phyloP scores from a whole-genome alignment of 2,329 filamentous ascomycete genomes.

The Paraphoma chrysanthemicola region DNA sequence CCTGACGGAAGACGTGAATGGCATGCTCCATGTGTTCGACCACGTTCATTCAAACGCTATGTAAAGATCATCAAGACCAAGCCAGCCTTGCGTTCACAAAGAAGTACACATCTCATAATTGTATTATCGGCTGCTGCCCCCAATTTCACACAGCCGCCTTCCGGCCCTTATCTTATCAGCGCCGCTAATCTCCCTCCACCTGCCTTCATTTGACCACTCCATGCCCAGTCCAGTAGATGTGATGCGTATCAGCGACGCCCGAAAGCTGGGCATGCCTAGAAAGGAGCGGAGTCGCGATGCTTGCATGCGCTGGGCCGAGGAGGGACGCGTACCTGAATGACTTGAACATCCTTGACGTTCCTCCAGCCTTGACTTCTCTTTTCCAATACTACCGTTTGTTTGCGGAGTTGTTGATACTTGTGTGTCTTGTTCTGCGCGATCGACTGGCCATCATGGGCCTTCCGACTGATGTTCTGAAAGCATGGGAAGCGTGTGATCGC shows the following conservation, averaged over 20 bases:
- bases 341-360: slow-evolving; percentile 10
- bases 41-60: too few relatives aligned
- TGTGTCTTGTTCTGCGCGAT: neutral
- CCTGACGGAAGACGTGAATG: too few relatives aligned
- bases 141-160: neutral
- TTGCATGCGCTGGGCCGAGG: slow-evolving; percentile 11
- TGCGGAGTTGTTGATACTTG: neutral
- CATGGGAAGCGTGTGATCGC: slow-evolving; percentile 60
- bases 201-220: slow-evolving; percentile 14
- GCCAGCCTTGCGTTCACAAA: too few relatives aligned
- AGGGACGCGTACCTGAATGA: slow-evolving; percentile 13
- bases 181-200: neutral
- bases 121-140: neutral
- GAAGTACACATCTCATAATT: neutral
- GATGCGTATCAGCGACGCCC: slow-evolving; percentile 28
- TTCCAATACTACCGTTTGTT: neutral
- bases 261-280: slow-evolving; percentile 20
- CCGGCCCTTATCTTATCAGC: slow-evolving; percentile 24
- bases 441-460: slow-evolving; percentile 23
- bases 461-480: slow-evolving; percentile 41
- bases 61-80: too few relatives aligned
- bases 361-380: neutral
- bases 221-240: slow-evolving; percentile 7
- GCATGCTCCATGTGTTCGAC: too few relatives aligned
- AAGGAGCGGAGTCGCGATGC: slow-evolving; percentile 9